Evolutionary conservation across 2,329 filamentous ascomycete species (phyloP), one percentile per base, ranked within the genome.

Genomic region (Fusarium sp.): DNA sequence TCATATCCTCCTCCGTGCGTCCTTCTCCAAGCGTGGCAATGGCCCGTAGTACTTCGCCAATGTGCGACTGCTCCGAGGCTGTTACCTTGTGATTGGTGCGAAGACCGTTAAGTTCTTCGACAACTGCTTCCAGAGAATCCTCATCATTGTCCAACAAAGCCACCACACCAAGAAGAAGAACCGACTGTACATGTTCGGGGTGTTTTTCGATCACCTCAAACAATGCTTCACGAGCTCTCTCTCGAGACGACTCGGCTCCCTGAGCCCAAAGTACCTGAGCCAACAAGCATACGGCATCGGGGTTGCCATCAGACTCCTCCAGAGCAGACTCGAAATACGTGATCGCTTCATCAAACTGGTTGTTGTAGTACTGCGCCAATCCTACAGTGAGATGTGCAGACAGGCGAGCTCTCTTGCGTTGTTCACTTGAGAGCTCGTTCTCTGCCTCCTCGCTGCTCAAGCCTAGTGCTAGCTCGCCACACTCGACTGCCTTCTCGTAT

Each of bases 191-290:
- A 73, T 98, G 94, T 3, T 91, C 88, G 0, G 93, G 89, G 55
- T 92, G 84, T 56, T 85, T 87, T 75, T 95, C 93, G 18, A 97
- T 91, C 39, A 93, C 91, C 19, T 91, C 91, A 77, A 97, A 95
- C 2, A 99, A 86, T 71, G 93, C 89, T 58, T 93, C 90, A 7
- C 94, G 89, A 21, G 95, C 95, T 69, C 93, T 90, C 55, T 91
- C 89, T 51, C 92, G 90, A 61, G 95, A 93, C 2, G 91, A 87
- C 11, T 92, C 89, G 1, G 91, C 90, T 14, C 93, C 94, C 72
- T 94, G 94, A 0, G 95, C 95, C 95, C 96, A 99, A 1, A 98
- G 87, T 0, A 98, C 93, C 81, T 98, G 94, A 0, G 95, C 93
- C 18, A 98, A 86, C 18, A 98, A 86, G 77, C 95, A 98, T 1